These are phyloP conservation scores for Talaromyces verruculosus DNA, from an alignment of 2,329 filamentous ascomycete genomes.

Conservation along the genomic window DNA sequence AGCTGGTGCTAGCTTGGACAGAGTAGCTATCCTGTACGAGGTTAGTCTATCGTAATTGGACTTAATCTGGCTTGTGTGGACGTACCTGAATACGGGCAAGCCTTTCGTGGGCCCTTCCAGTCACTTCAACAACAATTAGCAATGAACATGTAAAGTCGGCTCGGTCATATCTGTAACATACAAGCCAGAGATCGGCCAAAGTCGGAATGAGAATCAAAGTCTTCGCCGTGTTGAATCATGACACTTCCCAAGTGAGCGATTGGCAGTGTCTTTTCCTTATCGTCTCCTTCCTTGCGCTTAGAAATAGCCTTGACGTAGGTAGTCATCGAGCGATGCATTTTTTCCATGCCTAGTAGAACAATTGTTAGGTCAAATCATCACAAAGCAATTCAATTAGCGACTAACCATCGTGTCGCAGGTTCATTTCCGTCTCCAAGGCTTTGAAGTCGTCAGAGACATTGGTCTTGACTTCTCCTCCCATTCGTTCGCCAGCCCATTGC, in stretches of 20 bases:
- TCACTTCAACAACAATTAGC: conserved; percentile 47
- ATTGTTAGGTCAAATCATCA: not conserved
- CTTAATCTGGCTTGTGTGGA: not conserved
- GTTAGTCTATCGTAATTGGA: not conserved
- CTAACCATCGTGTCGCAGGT: conserved; percentile 79
- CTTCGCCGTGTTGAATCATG: conserved; percentile 87
- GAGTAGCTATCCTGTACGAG: conserved; percentile 68
- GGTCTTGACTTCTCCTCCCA: conserved; percentile 88
- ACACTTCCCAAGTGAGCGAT: conserved; percentile 75
- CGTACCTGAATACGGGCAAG: conserved; percentile 70
- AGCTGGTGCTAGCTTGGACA: conserved; percentile 72
- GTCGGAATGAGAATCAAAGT: conserved; percentile 87
- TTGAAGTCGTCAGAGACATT: conserved; percentile 88
- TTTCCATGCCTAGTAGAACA: conserved; percentile 62
- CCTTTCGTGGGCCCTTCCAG: conserved; percentile 85
- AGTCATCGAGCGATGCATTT: conserved; percentile 81
- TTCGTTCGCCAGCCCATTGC: conserved; percentile 97
- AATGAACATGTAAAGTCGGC: not conserved
- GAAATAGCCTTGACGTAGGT: conserved; percentile 84
- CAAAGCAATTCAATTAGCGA: not conserved
- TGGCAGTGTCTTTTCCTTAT: conserved; percentile 83
- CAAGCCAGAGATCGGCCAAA: conserved; percentile 82
- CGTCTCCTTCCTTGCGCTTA: conserved; percentile 79
- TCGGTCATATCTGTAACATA: conserved; percentile 40
- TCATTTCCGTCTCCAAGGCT: conserved; percentile 85